Evolutionary conservation across 495 filamentous ascomycete genomes (phyloP).

Genomic region (Chaetomium cochliodes): DNA sequence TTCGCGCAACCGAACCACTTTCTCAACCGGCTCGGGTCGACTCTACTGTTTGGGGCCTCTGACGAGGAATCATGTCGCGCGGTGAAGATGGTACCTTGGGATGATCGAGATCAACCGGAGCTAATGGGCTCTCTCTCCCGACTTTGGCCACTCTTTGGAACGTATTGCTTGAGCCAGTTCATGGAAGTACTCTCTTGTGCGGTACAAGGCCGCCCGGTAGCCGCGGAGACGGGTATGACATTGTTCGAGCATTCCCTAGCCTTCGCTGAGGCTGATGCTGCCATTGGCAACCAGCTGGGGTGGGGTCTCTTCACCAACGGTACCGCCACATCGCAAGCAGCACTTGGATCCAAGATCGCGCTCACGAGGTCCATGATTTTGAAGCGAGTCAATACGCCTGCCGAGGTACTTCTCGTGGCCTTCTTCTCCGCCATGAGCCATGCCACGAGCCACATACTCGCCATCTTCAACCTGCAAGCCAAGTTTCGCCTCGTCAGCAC

Average conservation of each 20-base stretch:
- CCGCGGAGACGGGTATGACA: constrained; percentile 91
- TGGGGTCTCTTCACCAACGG: constrained; percentile 58
- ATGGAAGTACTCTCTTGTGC: constrained; percentile 83
- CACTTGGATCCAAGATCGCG: constrained; percentile 44
- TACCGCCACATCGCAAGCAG: constrained; percentile 41
- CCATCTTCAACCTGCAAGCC: constrained; percentile 72
- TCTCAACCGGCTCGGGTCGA: constrained; percentile 65
- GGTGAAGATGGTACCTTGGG: constrained; percentile 63
- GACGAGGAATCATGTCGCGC: constrained; percentile 70
- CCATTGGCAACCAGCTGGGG: constrained; percentile 71
- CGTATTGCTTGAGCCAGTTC: constrained; percentile 81
- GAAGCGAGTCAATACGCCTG: constrained; percentile 71
- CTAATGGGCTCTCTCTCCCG: constrained; percentile 72
- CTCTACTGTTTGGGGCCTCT: constrained; percentile 63
- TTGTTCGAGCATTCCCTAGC: constrained; percentile 95
- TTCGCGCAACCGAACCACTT: constrained; percentile 69
- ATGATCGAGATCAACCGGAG: constrained; percentile 42
- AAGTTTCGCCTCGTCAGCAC: constrained; percentile 79
- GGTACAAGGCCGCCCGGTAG: constrained; percentile 75
- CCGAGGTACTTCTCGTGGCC: constrained; percentile 81
- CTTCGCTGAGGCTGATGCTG: constrained; percentile 91
- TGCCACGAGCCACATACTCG: constrained; percentile 78
- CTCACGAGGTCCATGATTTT: constrained; percentile 58
- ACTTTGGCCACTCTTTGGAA: constrained; percentile 84
- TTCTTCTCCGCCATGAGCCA: constrained; percentile 88